phyloP scores from a whole-genome alignment of 176 grass and related monocot species.

The Avena sativa region DNA sequence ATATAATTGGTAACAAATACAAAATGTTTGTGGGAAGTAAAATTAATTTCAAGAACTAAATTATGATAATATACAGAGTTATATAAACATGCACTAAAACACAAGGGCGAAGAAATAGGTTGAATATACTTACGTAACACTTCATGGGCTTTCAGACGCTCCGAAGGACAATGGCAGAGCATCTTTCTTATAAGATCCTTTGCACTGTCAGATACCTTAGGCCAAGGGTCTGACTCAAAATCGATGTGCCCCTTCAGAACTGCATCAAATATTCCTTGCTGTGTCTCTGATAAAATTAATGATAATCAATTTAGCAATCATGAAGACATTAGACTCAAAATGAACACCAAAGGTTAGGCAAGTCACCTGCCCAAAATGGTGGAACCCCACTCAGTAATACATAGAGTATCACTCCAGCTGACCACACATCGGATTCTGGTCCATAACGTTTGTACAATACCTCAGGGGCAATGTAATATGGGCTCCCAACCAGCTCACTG shows the following conservation, averaged over 20 bases:
- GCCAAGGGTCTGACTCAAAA: slow-evolving; percentile 89
- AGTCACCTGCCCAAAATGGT: slow-evolving; percentile 89
- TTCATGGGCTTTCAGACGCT: slow-evolving; percentile 91
- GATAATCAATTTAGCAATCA: slow-evolving; percentile 34
- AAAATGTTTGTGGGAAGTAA: not conserved
- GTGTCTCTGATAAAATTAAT: slow-evolving; percentile 58
- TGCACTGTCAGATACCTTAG: slow-evolving; percentile 85
- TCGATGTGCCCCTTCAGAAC: slow-evolving; percentile 87
- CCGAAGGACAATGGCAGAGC: slow-evolving; percentile 70
- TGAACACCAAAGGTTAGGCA: slow-evolving; percentile 27
- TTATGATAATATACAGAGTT: not conserved
- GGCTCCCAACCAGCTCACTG: slow-evolving; percentile 88
- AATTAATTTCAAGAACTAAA: slow-evolving; percentile 2
- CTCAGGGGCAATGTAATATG: slow-evolving; percentile 89
- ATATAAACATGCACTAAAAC: slow-evolving; percentile 17
- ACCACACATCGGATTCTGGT: slow-evolving; percentile 89
- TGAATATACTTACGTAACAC: slow-evolving; percentile 73
- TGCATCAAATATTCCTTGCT: slow-evolving; percentile 96
- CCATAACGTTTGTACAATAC: slow-evolving; percentile 81
- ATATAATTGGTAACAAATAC: slow-evolving; percentile 9
- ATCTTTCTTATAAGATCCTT: slow-evolving; percentile 96
- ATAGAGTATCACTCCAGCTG: slow-evolving; percentile 87
- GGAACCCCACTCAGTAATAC: slow-evolving; percentile 89
- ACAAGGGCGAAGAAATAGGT: slow-evolving; percentile 5
- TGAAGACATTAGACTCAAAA: slow-evolving; percentile 18